Evolutionary conservation across 805 yeast genomes (phyloP).

Genomic region (Yamadazyma nakazawae): DNA sequence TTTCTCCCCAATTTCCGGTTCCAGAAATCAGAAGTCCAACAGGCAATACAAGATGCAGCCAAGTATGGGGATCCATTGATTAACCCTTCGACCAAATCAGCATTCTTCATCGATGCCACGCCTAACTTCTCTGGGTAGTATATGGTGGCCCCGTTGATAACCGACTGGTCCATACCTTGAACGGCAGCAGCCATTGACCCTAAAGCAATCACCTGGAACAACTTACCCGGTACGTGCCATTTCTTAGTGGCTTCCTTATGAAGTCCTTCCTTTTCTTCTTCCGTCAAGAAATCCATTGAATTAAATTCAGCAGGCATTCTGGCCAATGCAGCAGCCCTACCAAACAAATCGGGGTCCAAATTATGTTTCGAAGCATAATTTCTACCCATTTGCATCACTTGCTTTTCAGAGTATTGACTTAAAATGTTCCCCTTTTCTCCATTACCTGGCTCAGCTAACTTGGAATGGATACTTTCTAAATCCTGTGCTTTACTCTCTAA

Average conservation of each 20-base stretch:
- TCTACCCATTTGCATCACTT: slow-evolving; percentile 68
- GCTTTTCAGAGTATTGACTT: slow-evolving; percentile 57
- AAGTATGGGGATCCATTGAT: slow-evolving; percentile 65
- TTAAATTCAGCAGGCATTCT: slow-evolving; percentile 53
- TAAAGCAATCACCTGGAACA: slow-evolving; percentile 52
- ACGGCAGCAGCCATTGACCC: slow-evolving; percentile 70
- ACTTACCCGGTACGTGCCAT: slow-evolving; percentile 47
- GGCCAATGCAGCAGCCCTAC: slow-evolving; percentile 58
- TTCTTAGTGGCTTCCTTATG: slow-evolving; percentile 43
- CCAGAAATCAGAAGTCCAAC: slow-evolving; percentile 58
- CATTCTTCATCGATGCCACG: slow-evolving; percentile 36
- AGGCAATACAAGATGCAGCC: slow-evolving; percentile 53
- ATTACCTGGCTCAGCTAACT: slow-evolving; percentile 15
- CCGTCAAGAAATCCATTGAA: slow-evolving; percentile 48
- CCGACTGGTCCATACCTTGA: slow-evolving; percentile 76
- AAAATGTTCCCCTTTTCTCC: slow-evolving; percentile 44
- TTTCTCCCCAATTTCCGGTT: slow-evolving; percentile 56
- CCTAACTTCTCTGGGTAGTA: slow-evolving; percentile 57
- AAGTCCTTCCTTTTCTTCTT: slow-evolving; percentile 46
- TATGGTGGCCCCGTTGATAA: slow-evolving; percentile 65
- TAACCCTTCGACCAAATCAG: slow-evolving; percentile 60
- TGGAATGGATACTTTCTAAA: slow-evolving; percentile 14
- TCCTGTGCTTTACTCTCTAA: slow-evolving; percentile 11
- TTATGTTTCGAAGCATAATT: slow-evolving; percentile 56
- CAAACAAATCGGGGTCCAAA: slow-evolving; percentile 57